Base-by-base conservation (phyloP, 805 yeast genomes). In the Kodamaea leandrae region DNA sequence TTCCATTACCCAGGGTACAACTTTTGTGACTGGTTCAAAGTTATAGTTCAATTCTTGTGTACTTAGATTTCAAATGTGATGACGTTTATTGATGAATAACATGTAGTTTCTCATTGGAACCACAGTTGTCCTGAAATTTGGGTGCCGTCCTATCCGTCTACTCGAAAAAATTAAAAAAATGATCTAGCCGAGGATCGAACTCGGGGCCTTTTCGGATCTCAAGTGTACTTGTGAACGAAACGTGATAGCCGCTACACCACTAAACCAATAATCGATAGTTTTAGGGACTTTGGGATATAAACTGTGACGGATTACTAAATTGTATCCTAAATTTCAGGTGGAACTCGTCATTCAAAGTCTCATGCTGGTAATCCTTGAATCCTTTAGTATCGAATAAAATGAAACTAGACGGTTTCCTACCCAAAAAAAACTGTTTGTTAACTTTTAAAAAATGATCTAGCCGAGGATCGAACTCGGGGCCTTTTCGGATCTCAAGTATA, bases 401-500 rank as follows among this genome's bases (percentile, higher is more conserved):
- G n/a, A 15, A 32, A 18, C 8, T n/a, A 19, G 27, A n/a, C n/a
- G n/a, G n/a, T n/a, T n/a, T n/a, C n/a, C 10, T 3, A 10, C 16
- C 32, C 13, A 16, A 29, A 29, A 29, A 29, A 14, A 19, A 32
- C 41, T 38, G 48, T 42, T 46, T 44, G 37, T 39, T 16, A 17
- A n/a, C 9, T 10, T 19, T 3, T 19, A 33, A 33, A 33, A 33
- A 33, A 14, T 63, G 66, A 60, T 60, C 59, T 60, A 60, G 62
- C 68, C 66, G 67, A 62, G 68, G 66, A 60, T 63, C 68, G 68
- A 63, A 63, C 68, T 62, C 67, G 66, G 68, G 68, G 58, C 66
- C 68, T 62, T 60, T 60, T 61, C 66, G 66, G 68, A 40, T 46
- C 56, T 61, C 57, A 58, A 61, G 50, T 58, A 14, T 14, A 27